Evolutionary conservation across 2,329 filamentous ascomycete genomes (phyloP), one percentile per base, ranked within the genome.

Genomic region (Microdochium paspali): DNA sequence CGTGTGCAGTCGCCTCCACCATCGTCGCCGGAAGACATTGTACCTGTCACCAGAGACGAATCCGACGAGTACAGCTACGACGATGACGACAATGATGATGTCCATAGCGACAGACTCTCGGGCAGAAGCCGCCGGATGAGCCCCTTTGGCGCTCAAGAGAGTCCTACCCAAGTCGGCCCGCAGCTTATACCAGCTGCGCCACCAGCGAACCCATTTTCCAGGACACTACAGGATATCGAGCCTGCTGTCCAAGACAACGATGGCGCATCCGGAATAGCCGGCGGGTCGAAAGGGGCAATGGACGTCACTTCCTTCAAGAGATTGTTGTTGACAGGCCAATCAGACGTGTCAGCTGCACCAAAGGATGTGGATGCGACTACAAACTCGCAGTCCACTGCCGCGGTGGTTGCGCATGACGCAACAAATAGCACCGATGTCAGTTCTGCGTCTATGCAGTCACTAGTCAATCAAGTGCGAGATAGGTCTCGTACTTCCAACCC

Each of bases 281-380:
- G 60, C 51, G 58, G 58, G 32, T 46, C 52, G 9, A 72, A 67
- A 54, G 67, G 62, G 18, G 73, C 79, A 0, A 65, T 91, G 52
- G 85, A 93, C 59, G 87, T 91, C 1, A 81, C 88, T 59, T 82
- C 86, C 7, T 93, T 93, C 66, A 83, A 82, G 58, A 76, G 83
- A 50, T 66, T 93, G 51, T 73, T 93, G 44, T 72, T 93, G 67
- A 93, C 86, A 0, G 87, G 87, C 20, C 79, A 81, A 56, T 61
- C 77, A 30, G 74, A 66, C 39, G 10, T 12, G 10, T 20, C 15
- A 7, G 5, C 18, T 20, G 35, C 35, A 18, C 35, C 15, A 20
- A 20, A 21, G 18, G 35, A 20, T 18, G 35, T 12, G 6, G 35
- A 52, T 54, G 53, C 54, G 52, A 46, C 52, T 56, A 44, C 59